Conservation (phyloP, 176 grass and related monocot species). For the Oryza rufipogon region DNA sequence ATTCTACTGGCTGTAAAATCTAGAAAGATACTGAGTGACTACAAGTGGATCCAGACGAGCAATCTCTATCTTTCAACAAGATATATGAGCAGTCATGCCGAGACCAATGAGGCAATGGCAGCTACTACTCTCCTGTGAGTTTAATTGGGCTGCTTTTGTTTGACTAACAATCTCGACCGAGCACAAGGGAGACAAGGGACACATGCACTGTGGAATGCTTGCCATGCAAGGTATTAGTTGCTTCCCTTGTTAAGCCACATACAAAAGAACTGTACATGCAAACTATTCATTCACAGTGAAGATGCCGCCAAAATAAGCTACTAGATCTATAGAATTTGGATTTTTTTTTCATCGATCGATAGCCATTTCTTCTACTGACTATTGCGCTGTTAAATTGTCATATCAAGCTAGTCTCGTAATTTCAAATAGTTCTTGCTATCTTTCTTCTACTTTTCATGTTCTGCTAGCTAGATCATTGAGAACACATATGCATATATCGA, state of each 20-base stretch:
- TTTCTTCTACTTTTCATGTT: background rate
- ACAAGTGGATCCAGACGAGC: conserved; percentile 18
- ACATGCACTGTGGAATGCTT: conserved; percentile 51
- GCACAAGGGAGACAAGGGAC: conserved; percentile 47
- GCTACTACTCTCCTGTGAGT: background rate
- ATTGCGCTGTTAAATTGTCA: background rate
- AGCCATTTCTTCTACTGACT: too few relatives aligned
- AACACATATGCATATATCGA: background rate
- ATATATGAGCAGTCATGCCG: background rate
- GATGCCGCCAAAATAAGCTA: conserved; percentile 1
- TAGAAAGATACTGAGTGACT: background rate
- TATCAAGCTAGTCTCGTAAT: background rate
- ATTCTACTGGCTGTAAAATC: background rate
- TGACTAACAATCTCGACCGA: conserved; percentile 46
- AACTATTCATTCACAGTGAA: conserved; percentile 4
- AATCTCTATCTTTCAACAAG: background rate
- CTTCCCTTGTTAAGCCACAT: conserved; percentile 36
- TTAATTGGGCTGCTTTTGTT: conserved; percentile 39
- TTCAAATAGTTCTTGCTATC: background rate
- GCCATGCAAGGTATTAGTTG: conserved; percentile 47
- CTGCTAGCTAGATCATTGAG: background rate
- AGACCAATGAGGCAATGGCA: conserved; percentile 19
- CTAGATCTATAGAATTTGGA: background rate
- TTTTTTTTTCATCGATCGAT: too few relatives aligned
- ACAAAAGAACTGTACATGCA: background rate